These are phyloP conservation scores for Chenopodium quinoa DNA, from an alignment of 148 eudicot species.

Conservation along the genomic window DNA sequence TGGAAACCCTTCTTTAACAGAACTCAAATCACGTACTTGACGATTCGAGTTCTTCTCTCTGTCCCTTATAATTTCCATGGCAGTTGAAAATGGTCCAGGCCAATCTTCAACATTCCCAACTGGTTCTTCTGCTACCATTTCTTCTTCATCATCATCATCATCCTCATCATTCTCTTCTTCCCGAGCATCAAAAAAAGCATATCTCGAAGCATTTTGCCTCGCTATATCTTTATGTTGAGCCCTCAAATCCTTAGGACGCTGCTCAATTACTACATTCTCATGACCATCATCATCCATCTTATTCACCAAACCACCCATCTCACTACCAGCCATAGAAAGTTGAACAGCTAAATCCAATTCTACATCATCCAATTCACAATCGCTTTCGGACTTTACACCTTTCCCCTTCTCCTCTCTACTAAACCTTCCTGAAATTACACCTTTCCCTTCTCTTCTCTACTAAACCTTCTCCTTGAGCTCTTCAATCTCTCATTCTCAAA, in stretches of 20 bases:
- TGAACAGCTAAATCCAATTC: not conserved
- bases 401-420: not conserved
- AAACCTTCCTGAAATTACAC: conserved; percentile 8
- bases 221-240: conserved; percentile 49
- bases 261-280: not conserved
- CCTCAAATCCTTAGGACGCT: conserved; percentile 13
- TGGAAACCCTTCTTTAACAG: conserved; percentile 31
- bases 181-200: conserved; percentile 56
- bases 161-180: conserved; percentile 34
- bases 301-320: conserved; percentile 2
- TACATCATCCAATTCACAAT: not conserved
- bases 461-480: conserved; percentile 27
- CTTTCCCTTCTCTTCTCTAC: conserved; percentile 64
- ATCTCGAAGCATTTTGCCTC: conserved; percentile 46
- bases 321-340: not conserved
- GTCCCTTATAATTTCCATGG: conserved; percentile 76
- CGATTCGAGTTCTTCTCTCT: conserved; percentile 38
- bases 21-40: conserved; percentile 17
- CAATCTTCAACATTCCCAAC: conserved; percentile 53
- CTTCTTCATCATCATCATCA: conserved; percentile 37
- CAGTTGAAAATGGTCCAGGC: conserved; percentile 97
- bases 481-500: not conserved
- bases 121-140: conserved; percentile 25
- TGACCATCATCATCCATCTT: not conserved
- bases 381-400: not conserved